Percentiles rank a stretch among this genome's conserved stretches.
These are phyloP conservation scores for Populus trichocarpa DNA, from an alignment of 441 rosid genomes.

Conservation along the genomic window DNA sequence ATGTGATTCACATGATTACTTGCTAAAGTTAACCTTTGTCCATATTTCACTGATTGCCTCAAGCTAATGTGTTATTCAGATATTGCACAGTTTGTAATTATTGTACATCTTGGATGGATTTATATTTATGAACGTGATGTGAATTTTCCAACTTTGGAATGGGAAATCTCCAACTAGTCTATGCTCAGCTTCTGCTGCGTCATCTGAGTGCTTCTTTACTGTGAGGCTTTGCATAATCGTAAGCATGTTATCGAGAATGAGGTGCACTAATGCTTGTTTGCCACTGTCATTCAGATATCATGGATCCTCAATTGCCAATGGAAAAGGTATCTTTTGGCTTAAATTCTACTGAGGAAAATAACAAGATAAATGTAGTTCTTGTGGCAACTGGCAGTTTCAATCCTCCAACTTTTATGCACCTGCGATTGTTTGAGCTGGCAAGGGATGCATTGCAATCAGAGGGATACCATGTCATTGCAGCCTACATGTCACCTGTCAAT, in stretches of 20 bases:
- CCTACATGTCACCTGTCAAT: slow-evolving; percentile 88
- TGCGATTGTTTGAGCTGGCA: slow-evolving; percentile 82
- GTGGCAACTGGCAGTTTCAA: slow-evolving; percentile 91
- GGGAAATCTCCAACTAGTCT: background rate
- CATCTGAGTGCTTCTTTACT: background rate
- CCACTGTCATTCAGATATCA: background rate
- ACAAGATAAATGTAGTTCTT: slow-evolving; percentile 54
- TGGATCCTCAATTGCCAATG: slow-evolving; percentile 30
- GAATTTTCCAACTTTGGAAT: background rate
- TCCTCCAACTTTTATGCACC: slow-evolving; percentile 96
- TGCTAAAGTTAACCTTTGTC: background rate
- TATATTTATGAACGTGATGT: background rate
- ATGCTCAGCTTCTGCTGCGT: background rate
- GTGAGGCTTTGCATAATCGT: background rate
- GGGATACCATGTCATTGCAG: slow-evolving; percentile 78
- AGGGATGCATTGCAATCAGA: slow-evolving; percentile 64
- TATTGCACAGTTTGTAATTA: background rate
- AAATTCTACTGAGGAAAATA: slow-evolving; percentile 5
- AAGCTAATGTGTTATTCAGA: background rate
- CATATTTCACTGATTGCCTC: background rate
- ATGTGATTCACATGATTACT: background rate
- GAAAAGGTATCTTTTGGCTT: slow-evolving; percentile 15
- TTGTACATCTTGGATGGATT: background rate
- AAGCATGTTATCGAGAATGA: background rate
- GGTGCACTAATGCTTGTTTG: background rate